phyloP scores from a whole-genome alignment of 1,284 basidiomycete genomes.

The Boletellus sp. region DNA sequence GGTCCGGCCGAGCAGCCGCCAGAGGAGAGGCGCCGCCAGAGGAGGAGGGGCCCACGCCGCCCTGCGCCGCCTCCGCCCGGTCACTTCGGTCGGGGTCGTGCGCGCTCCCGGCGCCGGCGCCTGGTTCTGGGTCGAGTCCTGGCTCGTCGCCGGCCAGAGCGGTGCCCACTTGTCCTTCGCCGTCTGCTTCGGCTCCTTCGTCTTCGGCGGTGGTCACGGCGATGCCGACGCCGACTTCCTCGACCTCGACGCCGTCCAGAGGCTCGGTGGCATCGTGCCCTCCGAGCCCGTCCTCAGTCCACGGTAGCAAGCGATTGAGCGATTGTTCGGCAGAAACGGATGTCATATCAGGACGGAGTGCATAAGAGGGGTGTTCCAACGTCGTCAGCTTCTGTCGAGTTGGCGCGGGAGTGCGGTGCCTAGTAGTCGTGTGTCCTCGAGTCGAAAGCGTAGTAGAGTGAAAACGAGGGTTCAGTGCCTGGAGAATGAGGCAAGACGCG shows the following conservation, averaged over 20 bases:
- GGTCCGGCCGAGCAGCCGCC: too few species aligned
- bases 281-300: conserved; percentile 1
- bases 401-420: background rate
- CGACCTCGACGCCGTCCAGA: background rate
- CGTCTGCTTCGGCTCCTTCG: background rate
- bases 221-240: conserved; percentile 15
- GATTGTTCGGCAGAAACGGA: conserved; percentile 16
- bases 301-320: conserved; percentile 1
- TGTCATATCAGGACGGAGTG: conserved; percentile 12
- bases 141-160: background rate
- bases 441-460: background rate
- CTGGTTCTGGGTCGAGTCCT: too few species aligned
- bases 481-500: too few species aligned
- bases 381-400: background rate
- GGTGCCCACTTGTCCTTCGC: background rate
- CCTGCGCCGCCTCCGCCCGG: background rate
- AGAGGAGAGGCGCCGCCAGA: too few species aligned
- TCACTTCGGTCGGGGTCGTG: too few species aligned
- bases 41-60: conserved; percentile 1
- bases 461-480: too few species aligned
- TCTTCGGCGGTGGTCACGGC: conserved; percentile 14
- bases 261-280: too few species aligned
- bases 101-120: too few species aligned
- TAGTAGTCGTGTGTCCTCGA: background rate
- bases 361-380: background rate